Base-by-base conservation (phyloP, 768 basidiomycete genomes). In the Austroboletus eburneus region DNA sequence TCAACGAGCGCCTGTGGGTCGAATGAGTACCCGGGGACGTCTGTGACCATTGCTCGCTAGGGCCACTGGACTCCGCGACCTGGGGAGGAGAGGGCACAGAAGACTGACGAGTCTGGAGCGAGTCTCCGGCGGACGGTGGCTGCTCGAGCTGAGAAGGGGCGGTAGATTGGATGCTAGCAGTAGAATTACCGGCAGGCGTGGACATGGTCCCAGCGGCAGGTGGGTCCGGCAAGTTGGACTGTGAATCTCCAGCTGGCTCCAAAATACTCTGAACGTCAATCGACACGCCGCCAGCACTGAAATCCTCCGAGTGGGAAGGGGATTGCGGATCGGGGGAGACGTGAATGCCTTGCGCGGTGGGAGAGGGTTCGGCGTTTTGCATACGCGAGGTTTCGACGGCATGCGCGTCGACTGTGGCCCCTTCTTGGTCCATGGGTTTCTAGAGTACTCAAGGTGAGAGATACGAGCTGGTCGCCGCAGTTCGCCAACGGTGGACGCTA, bases 1-100 rank as follows among this genome's bases (percentile, higher is more conserved):
- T 83, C 58, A 83, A 62, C 5, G 82, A 81, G 37, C 78, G 74
- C 54, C 66, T 75, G 55, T 83, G 81, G 36, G 57, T n/a, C 9
- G 59, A 36, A 34, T 65, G 51, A 21, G 57, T 38, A 27, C 48
- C 50, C 21, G 54, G 47, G 9, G 67, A 58, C 18, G 61, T 57
- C 21, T 58, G 51, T 18, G 61, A 42, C 29, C 23, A 43, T 16
- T 48, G 20, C 17, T 55, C 55, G 34, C 39, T 37, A 36, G 48
- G 46, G 7, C 46, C 56, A 48, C 62, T 54, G 30, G 54, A 50
- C 34, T 39, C 48, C 22, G 16, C 21, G 7, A 43, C 48, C 20
- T 41, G 54, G 21, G 46, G 13, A 37, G 50, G 43, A 23, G 42
- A 17, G 18, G 57, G 36, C 3, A 41, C n/a, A 17, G 47, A 49